Evolutionary conservation across 1,284 basidiomycete species (phyloP).

Genomic region (Fomes fomentarius): DNA sequence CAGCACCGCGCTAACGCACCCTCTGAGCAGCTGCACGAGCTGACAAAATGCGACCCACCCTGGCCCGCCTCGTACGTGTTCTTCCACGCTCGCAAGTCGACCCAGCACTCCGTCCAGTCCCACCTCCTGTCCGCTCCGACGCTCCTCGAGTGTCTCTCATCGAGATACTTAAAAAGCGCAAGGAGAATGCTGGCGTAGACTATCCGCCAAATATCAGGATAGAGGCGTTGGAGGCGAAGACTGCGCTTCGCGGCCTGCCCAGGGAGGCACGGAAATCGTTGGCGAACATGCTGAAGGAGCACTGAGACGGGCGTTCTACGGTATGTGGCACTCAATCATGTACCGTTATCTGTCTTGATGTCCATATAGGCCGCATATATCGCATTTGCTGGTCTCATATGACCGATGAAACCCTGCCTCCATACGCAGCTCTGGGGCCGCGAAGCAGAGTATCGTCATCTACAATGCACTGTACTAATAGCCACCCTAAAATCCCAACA

Average conservation of each 20-base stretch:
- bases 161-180: conserved; percentile 43
- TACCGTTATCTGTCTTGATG: too few relatives aligned
- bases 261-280: conserved; percentile 38
- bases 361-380: too few relatives aligned
- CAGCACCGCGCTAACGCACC: neutral
- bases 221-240: conserved; percentile 42
- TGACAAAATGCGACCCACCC: conserved; percentile 37
- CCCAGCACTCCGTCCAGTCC: conserved; percentile 29
- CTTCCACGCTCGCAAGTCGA: conserved; percentile 40
- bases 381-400: too few relatives aligned
- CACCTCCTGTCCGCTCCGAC: conserved; percentile 31
- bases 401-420: too few relatives aligned
- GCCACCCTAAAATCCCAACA: neutral
- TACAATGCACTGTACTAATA: conserved; percentile 4
- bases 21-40: too few relatives aligned
- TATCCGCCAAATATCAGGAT: conserved; percentile 50
- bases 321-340: neutral
- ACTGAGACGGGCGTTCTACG: conserved; percentile 11
- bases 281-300: conserved; percentile 44
- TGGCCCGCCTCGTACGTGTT: conserved; percentile 44
- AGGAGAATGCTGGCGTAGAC: conserved; percentile 38
- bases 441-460: neutral
- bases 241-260: conserved; percentile 40
- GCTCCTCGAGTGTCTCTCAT: conserved; percentile 37
- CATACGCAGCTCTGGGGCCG: too few relatives aligned